Evolutionary conservation across 1,284 basidiomycete genomes (phyloP).

Genomic region (Fomitiporia mediterranea): DNA sequence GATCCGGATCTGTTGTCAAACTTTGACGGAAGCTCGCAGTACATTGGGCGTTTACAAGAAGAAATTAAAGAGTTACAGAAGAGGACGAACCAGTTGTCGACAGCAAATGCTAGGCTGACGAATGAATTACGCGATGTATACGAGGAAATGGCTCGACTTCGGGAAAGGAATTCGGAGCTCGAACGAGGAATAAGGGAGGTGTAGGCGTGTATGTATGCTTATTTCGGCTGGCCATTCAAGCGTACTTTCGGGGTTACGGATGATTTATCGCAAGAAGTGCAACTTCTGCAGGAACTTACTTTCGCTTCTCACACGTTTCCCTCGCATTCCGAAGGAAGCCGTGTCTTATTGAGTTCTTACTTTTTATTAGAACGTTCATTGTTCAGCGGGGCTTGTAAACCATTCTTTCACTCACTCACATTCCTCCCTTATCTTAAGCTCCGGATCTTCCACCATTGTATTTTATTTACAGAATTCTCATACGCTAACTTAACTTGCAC

Average conservation of each 20-base stretch:
- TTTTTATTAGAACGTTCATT: not conserved
- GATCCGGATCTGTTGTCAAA: not conserved
- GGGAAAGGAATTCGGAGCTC: constrained; percentile 1
- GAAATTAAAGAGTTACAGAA: constrained; percentile 14
- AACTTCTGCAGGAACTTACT: too few species aligned
- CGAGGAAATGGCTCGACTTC: constrained; percentile 17
- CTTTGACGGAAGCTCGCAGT: not conserved
- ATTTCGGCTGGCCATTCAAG: not conserved
- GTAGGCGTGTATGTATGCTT: not conserved
- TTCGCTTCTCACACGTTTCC: too few species aligned
- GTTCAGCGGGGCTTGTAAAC: not conserved
- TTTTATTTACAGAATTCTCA: constrained; percentile 3
- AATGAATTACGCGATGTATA: constrained; percentile 13
- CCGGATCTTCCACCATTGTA: constrained; percentile 5
- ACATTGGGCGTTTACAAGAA: constrained; percentile 8
- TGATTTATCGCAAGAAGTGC: not conserved
- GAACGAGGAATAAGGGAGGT: not conserved
- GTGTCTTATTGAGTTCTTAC: not conserved
- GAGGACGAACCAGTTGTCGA: constrained; percentile 1
- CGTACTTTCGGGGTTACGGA: not conserved
- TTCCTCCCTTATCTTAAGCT: not conserved
- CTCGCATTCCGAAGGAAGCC: not conserved
- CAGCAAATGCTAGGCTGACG: constrained; percentile 10
- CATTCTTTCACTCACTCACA: not conserved
- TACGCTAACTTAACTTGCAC: not conserved